These are phyloP conservation scores for Macrophomina phaseolina DNA, from an alignment of 2,329 filamentous ascomycete species.

Conservation along the genomic window DNA sequence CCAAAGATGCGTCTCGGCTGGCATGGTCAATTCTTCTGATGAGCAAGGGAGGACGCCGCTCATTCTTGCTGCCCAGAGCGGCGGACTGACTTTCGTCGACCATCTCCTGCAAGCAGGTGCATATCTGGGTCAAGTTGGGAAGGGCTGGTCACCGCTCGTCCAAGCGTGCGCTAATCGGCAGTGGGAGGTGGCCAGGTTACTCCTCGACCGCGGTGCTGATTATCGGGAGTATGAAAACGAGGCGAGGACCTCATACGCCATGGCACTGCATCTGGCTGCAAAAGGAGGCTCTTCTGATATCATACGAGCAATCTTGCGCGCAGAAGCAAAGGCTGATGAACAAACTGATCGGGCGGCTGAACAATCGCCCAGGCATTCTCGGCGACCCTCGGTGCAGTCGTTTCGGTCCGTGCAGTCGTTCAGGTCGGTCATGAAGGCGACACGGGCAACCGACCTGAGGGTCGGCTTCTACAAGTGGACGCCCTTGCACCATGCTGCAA, in stretches of 20 bases:
- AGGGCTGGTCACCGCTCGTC: conserved; percentile 8
- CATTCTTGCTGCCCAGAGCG: background rate
- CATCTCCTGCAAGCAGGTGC: background rate
- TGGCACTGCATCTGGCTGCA: conserved; percentile 18
- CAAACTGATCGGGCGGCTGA: background rate
- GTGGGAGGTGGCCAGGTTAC: conserved; percentile 9
- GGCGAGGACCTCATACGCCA: background rate
- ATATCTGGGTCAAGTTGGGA: background rate
- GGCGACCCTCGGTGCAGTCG: background rate
- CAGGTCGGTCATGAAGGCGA: background rate
- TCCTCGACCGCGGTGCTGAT: background rate
- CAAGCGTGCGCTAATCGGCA: conserved; percentile 7
- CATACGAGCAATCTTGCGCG: background rate
- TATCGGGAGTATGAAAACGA: background rate
- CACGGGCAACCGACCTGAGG: background rate
- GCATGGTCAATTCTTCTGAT: conserved; percentile 1
- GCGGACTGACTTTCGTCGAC: background rate
- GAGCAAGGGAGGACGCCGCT: conserved; percentile 1
- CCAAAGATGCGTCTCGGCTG: conserved; percentile 1
- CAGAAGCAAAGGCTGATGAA: background rate
- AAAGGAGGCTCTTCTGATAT: background rate
- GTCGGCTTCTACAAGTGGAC: conserved; percentile 15
- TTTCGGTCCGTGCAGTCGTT: background rate
- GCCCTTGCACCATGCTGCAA: conserved; percentile 5
- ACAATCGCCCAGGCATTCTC: background rate